Evolutionary conservation across 371 early-diverging fungal genomes (phyloP).

Genomic region (Globomyces sp.): DNA sequence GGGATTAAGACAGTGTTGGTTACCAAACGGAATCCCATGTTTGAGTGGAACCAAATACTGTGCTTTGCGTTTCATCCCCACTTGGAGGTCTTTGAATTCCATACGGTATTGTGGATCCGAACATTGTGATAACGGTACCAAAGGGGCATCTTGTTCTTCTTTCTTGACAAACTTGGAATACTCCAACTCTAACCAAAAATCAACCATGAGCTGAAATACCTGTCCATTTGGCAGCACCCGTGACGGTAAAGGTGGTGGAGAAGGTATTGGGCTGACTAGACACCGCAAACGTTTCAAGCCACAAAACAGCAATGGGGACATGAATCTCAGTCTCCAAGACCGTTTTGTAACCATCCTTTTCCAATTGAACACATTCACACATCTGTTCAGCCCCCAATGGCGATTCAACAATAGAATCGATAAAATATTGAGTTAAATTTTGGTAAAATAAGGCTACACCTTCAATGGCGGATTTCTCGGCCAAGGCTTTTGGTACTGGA

Average conservation of each 20-base stretch:
- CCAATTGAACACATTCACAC: background rate
- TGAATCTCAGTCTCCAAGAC: background rate
- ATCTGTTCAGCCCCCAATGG: background rate
- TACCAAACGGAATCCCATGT: constrained; percentile 13
- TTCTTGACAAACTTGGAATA: background rate
- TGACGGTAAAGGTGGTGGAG: background rate
- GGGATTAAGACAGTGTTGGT: background rate
- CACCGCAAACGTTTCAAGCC: background rate
- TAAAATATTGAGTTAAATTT: too few relatives aligned
- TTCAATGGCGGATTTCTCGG: constrained; percentile 13
- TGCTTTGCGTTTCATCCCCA: background rate
- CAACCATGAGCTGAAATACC: background rate
- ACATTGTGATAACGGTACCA: background rate
- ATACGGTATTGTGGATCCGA: background rate
- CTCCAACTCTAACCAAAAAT: background rate
- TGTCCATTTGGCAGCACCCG: background rate
- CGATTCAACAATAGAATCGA: background rate
- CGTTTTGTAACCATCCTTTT: constrained; percentile 8
- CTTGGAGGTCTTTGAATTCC: background rate
- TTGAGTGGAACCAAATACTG: constrained; percentile 2
- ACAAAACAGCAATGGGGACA: background rate
- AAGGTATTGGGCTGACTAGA: background rate
- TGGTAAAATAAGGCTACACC: background rate
- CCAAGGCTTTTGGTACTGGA: constrained; percentile 6
- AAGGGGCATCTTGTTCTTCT: background rate